A percentile compares a stretch with the other conserved stretches of the same genome.
phyloP scores from a whole-genome alignment of 148 eudicot genomes.

The Selenicereus undatus region DNA sequence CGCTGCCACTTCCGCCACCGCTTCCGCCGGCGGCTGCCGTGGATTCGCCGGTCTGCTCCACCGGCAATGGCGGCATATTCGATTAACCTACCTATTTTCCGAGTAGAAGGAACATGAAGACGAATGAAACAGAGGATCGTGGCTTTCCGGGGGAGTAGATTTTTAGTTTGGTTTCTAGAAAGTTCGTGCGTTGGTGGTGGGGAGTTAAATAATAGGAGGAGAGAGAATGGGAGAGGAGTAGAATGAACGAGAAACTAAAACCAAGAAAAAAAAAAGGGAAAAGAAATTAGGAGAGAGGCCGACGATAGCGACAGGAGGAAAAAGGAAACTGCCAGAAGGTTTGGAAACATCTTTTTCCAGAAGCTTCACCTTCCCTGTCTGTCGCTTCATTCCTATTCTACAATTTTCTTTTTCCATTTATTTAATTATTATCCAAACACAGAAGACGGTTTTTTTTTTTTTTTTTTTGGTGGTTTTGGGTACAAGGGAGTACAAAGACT shows the following conservation, averaged over 20 bases:
- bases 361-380: constrained; percentile 17
- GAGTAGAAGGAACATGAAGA: neutral
- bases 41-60: constrained; percentile 48
- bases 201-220: constrained; percentile 8
- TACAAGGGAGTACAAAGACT: too few species aligned
- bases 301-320: neutral
- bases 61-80: constrained; percentile 37
- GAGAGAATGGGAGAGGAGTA: neutral
- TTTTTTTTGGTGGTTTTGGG: too few species aligned
- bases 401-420: neutral
- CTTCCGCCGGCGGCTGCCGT: constrained; percentile 17
- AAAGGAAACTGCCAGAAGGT: constrained; percentile 22
- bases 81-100: neutral
- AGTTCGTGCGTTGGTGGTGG: constrained; percentile 27
- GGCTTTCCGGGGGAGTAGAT: neutral
- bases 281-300: neutral
- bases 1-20: constrained; percentile 12
- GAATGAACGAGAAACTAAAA: neutral
- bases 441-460: too few species aligned
- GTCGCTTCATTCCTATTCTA: neutral
- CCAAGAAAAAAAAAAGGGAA: neutral
- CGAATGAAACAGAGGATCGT: neutral
- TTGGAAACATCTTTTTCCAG: constrained; percentile 27
- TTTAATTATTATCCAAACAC: neutral
- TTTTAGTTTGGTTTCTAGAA: constrained; percentile 37